Evolutionary conservation across 1,284 basidiomycete genomes (phyloP).

Genomic region (Sanghuangporus baumii): DNA sequence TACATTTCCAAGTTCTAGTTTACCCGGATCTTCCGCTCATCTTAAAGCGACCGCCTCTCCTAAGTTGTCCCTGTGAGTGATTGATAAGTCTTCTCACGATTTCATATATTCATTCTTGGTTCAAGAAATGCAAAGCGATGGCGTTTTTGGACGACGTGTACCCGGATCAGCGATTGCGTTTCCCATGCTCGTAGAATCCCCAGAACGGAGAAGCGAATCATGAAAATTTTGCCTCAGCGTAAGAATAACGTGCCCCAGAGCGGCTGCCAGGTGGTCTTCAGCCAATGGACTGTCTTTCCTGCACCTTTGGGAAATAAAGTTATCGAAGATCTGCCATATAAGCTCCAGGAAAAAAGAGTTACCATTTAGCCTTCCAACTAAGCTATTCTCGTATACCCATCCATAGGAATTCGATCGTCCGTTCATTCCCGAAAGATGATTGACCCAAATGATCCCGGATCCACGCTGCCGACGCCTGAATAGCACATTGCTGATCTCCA

Average conservation of each 20-base stretch:
- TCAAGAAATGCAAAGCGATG: neutral
- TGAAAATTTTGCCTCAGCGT: neutral
- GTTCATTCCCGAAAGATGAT: neutral
- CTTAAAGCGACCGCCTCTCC: neutral
- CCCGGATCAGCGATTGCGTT: neutral
- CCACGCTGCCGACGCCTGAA: neutral
- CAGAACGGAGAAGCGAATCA: neutral
- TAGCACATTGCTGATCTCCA: neutral
- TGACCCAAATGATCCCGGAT: slow-evolving; percentile 3
- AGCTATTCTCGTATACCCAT: slow-evolving; percentile 3
- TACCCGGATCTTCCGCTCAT: neutral
- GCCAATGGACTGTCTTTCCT: neutral
- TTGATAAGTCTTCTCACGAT: neutral
- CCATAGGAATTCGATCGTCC: slow-evolving; percentile 2
- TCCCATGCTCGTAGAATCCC: neutral
- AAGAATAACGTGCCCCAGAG: neutral
- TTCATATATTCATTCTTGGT: neutral
- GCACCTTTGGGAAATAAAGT: slow-evolving; percentile 1
- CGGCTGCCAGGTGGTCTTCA: neutral
- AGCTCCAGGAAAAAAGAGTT: slow-evolving; percentile 17
- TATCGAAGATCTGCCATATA: slow-evolving; percentile 13
- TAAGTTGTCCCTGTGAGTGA: neutral
- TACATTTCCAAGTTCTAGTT: neutral
- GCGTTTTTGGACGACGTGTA: neutral
- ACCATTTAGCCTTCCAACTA: slow-evolving; percentile 18